Conservation (phyloP, 257 asterid genomes). For the Ehretia macrophylla region DNA sequence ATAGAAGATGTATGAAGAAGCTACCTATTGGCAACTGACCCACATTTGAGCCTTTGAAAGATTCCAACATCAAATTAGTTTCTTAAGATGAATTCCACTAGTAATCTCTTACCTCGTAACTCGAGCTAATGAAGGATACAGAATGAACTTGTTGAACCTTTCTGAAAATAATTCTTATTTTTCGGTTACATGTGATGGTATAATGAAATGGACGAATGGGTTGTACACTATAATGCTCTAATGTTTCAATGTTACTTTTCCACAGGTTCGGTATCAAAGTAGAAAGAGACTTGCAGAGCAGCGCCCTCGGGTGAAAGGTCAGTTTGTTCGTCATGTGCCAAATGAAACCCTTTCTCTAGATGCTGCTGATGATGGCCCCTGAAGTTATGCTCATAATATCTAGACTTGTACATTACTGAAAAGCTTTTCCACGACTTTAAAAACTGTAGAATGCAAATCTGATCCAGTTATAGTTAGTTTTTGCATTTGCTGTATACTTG, state of each 20-base stretch:
- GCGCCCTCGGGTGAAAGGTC: conserved; percentile 22
- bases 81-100: too few species aligned
- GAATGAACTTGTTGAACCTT: too few species aligned
- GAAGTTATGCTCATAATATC: neutral
- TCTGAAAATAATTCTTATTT: too few species aligned
- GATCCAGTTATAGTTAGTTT: neutral
- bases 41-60: too few species aligned
- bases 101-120: too few species aligned
- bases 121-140: too few species aligned
- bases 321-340: conserved; percentile 19
- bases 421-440: too few species aligned
- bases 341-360: neutral
- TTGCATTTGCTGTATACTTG: neutral
- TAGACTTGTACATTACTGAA: neutral
- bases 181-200: too few species aligned
- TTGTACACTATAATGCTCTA: neutral
- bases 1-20: too few species aligned
- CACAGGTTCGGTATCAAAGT: conserved; percentile 19
- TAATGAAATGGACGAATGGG: too few species aligned
- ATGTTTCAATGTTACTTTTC: neutral
- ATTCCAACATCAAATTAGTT: too few species aligned
- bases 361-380: neutral
- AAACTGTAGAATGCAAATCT: neutral
- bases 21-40: too few species aligned
- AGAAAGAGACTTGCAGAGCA: conserved; percentile 26